These are phyloP conservation scores for Plasmodium cynomolgi DNA, from an alignment of 169 alveolate genomes.

Conservation along the genomic window DNA sequence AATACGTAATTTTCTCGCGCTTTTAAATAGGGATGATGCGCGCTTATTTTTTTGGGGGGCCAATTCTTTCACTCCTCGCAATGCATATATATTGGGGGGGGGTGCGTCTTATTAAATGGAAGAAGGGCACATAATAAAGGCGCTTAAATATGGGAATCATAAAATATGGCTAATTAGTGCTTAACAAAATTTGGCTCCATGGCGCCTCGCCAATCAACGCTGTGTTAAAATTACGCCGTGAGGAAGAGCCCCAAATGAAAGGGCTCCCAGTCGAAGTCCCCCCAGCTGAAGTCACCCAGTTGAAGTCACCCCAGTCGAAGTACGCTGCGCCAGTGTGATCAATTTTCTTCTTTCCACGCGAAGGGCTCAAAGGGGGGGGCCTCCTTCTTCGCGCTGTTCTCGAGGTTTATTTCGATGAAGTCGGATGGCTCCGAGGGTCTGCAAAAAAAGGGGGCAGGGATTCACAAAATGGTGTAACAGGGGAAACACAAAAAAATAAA, in stretches of 20 bases:
- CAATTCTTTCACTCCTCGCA: neutral
- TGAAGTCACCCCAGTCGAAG: neutral
- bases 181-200: neutral
- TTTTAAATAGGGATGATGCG: neutral
- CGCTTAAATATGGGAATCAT: neutral
- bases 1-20: neutral
- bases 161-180: neutral
- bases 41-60: no score
- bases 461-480: neutral
- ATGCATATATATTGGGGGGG: neutral
- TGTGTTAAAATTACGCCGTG: neutral
- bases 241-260: no score
- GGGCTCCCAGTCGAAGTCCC: neutral
- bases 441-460: neutral
- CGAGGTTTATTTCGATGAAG: conserved; percentile 55
- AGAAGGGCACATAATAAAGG: neutral
- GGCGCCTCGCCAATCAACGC: neutral
- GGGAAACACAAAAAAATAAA: neutral
- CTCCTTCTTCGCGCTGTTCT: conserved; percentile 34
- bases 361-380: conserved; percentile 77
- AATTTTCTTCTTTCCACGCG: conserved; percentile 75
- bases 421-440: conserved; percentile 75
- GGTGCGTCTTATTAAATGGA: neutral
- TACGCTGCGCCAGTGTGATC: neutral
- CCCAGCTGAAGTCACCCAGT: neutral